A percentile compares a stretch with the other conserved stretches of the same genome.
These are phyloP conservation scores for Naegleria gruberi DNA, from an alignment of 208 protist genomes.

Conservation along the genomic window DNA sequence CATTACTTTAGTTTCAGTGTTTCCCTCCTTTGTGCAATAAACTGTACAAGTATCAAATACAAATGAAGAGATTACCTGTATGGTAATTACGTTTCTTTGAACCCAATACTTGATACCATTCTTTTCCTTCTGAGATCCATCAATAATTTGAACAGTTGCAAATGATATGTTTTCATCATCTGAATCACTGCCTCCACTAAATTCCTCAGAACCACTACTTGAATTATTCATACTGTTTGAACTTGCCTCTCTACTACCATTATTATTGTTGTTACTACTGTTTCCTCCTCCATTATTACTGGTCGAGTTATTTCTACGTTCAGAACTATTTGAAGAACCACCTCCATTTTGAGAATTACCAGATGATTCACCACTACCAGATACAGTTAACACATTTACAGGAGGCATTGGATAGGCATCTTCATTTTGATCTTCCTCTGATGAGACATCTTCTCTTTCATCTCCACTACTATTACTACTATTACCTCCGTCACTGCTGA, in stretches of 20 bases:
- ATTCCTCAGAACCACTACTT: too few relatives aligned
- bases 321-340: too few relatives aligned
- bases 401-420: too few relatives aligned
- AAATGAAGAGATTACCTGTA: neutral
- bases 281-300: neutral
- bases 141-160: neutral
- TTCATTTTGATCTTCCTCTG: too few relatives aligned
- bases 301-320: neutral
- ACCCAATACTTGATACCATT: conserved; percentile 11
- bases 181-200: neutral
- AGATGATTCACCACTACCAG: too few relatives aligned
- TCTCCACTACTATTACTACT: neutral
- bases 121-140: neutral
- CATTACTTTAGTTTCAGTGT: neutral
- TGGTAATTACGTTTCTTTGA: conserved; percentile 1
- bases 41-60: neutral
- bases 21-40: neutral
- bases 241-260: neutral
- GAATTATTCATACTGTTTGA: neutral
- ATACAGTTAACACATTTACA: too few relatives aligned
- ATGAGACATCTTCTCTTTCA: too few relatives aligned
- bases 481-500: neutral
- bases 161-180: neutral
- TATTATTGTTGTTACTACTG: neutral
- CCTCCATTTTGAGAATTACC: too few relatives aligned